Evolutionary conservation across 169 alveolate genomes (phyloP), one percentile per base, ranked within the genome.

Genomic region (Haemoproteus tartakovskyi): DNA sequence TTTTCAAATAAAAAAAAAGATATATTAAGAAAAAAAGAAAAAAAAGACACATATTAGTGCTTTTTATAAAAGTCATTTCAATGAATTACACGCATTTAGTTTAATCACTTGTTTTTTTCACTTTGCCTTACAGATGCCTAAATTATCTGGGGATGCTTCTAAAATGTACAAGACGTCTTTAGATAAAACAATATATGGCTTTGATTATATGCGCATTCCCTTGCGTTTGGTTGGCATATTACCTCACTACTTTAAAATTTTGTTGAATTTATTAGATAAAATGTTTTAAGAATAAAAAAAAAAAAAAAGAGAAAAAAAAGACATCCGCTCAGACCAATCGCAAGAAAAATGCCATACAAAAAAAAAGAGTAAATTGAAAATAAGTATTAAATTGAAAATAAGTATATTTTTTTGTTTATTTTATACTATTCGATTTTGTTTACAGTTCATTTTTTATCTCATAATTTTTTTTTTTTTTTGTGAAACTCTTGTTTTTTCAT

Each of bases 191-290:
- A 67, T 67, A 26, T 67, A 54, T 57, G 54, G 82, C 67, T 67
- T 67, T 60, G 82, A 67, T 21, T 67, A 67, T 45, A 67, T 67
- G 82, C 29, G 59, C 16, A 67, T 67, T 52, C 82, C 82, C 18
- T 67, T 67, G 54, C 51, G 43, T 52, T 67, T 67, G 54, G 54
- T 52, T 52, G 54, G 54, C 18, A 70, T 52, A 27, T 21, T 67
- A 16, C 82, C 82, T 40, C 27, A 27, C 8, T 67, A 56, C 45
- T 67, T 67, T 48, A 67, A 30, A 19, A 52, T 67, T 52, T 45
- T 67, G 54, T 54, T 67, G 54, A 67, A 67, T 67, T 67, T 67
- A 67, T 67, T 67, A 57, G 82, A 67, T 41, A 67, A 67, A 51
- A 24, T 52, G 43, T 67, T 67, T 52, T 67, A 67, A 67, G 30